Percentiles rank a stretch among this genome's conserved stretches.
Evolutionary conservation across 768 basidiomycete species (phyloP).

Genomic region (Mycena crocata): DNA sequence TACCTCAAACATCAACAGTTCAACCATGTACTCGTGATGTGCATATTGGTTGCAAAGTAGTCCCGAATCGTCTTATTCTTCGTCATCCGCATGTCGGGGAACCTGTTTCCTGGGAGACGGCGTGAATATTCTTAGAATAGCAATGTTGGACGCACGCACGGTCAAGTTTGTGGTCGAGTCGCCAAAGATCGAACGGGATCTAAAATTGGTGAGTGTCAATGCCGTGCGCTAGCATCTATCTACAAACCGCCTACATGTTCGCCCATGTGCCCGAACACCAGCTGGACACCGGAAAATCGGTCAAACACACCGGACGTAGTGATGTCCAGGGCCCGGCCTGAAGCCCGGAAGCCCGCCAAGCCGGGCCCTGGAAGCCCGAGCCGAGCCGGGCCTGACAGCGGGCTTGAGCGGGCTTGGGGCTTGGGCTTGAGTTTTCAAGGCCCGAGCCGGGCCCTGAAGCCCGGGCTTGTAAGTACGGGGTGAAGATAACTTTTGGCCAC

Average conservation of each 20-base stretch:
- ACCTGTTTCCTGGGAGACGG: conserved; percentile 25
- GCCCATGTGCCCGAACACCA: conserved; percentile 34
- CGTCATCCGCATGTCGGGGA: conserved; percentile 33
- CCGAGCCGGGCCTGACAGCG: too few species aligned
- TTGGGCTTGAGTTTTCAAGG: too few species aligned
- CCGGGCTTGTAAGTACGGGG: too few species aligned
- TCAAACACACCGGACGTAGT: conserved; percentile 36
- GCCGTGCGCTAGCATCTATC: too few species aligned
- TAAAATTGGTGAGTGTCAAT: background rate
- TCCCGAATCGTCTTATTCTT: conserved; percentile 34
- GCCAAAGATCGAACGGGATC: conserved; percentile 37
- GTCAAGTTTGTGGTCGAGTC: conserved; percentile 35
- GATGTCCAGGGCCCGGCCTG: too few species aligned
- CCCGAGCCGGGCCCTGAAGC: too few species aligned
- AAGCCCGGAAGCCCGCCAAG: too few species aligned
- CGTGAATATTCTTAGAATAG: background rate
- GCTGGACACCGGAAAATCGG: conserved; percentile 32
- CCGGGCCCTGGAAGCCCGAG: too few species aligned
- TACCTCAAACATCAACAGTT: background rate
- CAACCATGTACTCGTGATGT: conserved; percentile 32
- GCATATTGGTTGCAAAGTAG: conserved; percentile 35
- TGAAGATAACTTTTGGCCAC: too few species aligned
- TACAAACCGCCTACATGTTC: conserved; percentile 21
- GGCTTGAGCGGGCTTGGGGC: too few species aligned
- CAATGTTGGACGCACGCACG: background rate